phyloP scores from a whole-genome alignment of 169 alveolate species.

The Cryptosporidium xiaoi region DNA sequence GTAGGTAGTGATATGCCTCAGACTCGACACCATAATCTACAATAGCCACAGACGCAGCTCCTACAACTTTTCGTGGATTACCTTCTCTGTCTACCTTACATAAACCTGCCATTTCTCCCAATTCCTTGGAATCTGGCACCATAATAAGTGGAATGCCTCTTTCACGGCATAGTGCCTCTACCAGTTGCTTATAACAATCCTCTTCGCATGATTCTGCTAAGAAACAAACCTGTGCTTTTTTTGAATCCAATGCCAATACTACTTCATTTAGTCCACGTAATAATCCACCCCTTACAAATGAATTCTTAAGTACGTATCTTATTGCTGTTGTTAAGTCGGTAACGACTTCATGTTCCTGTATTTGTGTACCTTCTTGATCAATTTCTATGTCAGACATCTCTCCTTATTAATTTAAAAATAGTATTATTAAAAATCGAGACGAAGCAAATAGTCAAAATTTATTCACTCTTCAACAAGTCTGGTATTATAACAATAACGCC shows the following conservation, averaged over 20 bases:
- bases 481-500: constrained; percentile 1
- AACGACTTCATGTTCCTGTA: constrained; percentile 78
- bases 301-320: constrained; percentile 86
- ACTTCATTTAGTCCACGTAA: constrained; percentile 95
- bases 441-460: not conserved
- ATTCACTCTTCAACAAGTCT: not conserved
- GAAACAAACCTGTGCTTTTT: constrained; percentile 94
- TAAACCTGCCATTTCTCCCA: constrained; percentile 98
- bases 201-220: constrained; percentile 94
- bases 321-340: constrained; percentile 80
- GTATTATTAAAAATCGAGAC: not conserved
- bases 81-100: constrained; percentile 95
- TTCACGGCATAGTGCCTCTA: constrained; percentile 91
- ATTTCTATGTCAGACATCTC: constrained; percentile 68
- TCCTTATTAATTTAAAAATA: not conserved
- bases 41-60: constrained; percentile 95
- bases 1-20: constrained; percentile 90
- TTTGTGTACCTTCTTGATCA: constrained; percentile 67
- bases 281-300: constrained; percentile 92
- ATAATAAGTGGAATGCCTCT: constrained; percentile 91
- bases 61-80: constrained; percentile 93
- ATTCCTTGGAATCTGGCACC: constrained; percentile 92
- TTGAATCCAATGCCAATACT: constrained; percentile 92
- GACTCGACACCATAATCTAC: constrained; percentile 95
- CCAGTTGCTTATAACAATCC: constrained; percentile 93